Evolutionary conservation across 2,329 filamentous ascomycete genomes (phyloP), one percentile per base, ranked within the genome.

Genomic region (Alternaria gaisen): DNA sequence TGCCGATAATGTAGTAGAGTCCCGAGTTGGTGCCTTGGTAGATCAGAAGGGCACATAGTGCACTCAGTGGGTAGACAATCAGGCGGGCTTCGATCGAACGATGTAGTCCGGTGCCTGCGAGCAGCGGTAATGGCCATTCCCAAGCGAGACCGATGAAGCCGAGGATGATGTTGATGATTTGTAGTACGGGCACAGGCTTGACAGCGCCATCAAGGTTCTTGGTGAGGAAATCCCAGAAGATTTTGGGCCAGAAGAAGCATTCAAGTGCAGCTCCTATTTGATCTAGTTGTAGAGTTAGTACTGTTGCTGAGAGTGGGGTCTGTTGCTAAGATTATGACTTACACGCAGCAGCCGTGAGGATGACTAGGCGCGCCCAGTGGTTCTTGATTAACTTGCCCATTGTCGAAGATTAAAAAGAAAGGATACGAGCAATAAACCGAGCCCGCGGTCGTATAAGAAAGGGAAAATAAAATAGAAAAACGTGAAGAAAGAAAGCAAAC

Each of bases 321-420:
- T 10, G 11, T 34, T 4, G 34, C 7, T 41, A 12, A n/a, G 3
- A 26, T 30, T 38, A 36, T 26, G 44, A 80, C 85, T 55, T 88
- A 93, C 91, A 94, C 58, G 84, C 80, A 70, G 92, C 90, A 38
- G 95, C 93, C 28, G 92, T 92, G 77, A 99, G 84, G 80, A 97
- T 87, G 76, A 99, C 95, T 74, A 99, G 89, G 63, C 95, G 91
- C 71, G 93, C 95, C 93, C 93, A 97, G 84, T 99, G 95, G 84
- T 98, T 98, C 87, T 99, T 99, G 84, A 99, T 98, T 77, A 99
- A 89, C 82, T 91, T 95, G 80, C 95, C 95, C 95, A 99, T 99
- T 68, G 46, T 64, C 56, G 60, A 50, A 56, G 63, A 65, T 65
- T 70, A 67, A 47, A 72, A 70, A 68, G 69, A 71, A 71, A 67